phyloP scores from a whole-genome alignment of 495 filamentous ascomycete genomes.

The Venustampulla echinocandica region DNA sequence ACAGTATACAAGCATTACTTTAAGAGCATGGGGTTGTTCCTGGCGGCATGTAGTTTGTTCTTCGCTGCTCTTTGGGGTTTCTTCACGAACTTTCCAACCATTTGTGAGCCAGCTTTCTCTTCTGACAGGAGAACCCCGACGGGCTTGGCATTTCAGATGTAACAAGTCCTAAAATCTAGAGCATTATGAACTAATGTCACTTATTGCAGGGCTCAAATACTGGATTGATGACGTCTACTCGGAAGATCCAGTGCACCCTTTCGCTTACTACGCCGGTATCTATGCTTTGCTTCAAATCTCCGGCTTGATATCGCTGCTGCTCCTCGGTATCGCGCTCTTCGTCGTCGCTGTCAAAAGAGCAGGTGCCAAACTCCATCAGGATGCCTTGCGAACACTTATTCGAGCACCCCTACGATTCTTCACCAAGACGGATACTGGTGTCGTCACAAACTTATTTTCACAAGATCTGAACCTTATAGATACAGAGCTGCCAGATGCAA shows the following conservation, averaged over 20 bases:
- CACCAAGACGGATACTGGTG: slow-evolving; percentile 18
- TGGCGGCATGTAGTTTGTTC: background rate
- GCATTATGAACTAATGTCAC: too few relatives aligned
- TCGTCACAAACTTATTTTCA: slow-evolving; percentile 26
- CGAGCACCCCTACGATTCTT: slow-evolving; percentile 22
- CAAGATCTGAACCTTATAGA: slow-evolving; percentile 28
- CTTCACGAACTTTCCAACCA: background rate
- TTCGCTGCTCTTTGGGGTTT: background rate
- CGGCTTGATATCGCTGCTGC: background rate
- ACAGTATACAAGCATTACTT: slow-evolving; percentile 34
- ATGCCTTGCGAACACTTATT: slow-evolving; percentile 1
- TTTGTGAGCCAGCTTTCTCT: background rate
- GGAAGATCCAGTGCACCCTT: background rate
- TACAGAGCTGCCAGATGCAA: slow-evolving; percentile 12
- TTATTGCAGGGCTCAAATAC: slow-evolving; percentile 30
- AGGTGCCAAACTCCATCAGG: slow-evolving; percentile 1
- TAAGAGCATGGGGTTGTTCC: background rate
- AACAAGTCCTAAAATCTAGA: too few relatives aligned
- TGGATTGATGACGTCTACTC: slow-evolving; percentile 3
- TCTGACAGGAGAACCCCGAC: too few relatives aligned
- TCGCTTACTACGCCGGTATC: background rate
- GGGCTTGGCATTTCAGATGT: too few relatives aligned
- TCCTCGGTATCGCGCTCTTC: background rate
- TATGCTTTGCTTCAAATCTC: slow-evolving; percentile 4
- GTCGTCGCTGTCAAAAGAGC: background rate